phyloP scores from a whole-genome alignment of 805 yeast species.

The Candida schatavii region DNA sequence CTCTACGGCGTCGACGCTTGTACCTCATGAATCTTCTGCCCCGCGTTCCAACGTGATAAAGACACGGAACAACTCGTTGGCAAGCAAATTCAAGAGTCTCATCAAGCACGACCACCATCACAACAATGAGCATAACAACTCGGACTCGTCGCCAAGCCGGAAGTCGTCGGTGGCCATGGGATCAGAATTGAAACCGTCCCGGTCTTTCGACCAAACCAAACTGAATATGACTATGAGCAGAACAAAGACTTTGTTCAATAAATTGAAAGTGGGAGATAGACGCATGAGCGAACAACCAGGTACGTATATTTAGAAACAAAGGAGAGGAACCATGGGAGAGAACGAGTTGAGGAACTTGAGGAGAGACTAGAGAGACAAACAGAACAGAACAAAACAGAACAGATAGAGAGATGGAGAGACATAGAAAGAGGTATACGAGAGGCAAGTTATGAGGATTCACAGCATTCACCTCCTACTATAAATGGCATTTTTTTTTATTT shows the following conservation, averaged over 20 bases:
- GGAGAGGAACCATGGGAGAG: too few species aligned
- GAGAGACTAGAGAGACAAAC: too few species aligned
- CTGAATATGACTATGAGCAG: conserved; percentile 31
- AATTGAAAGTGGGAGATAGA: conserved; percentile 11
- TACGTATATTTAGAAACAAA: too few species aligned
- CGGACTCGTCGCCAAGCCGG: conserved; percentile 1
- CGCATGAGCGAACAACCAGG: conserved; percentile 28
- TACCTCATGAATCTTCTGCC: conserved; percentile 3
- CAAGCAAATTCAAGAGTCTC: conserved; percentile 19
- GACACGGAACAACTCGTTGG: conserved; percentile 15
- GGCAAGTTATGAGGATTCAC: too few species aligned
- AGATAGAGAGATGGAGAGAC: too few species aligned
- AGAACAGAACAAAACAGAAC: too few species aligned
- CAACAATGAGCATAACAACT: background rate
- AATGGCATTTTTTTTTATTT: too few species aligned
- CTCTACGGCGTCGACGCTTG: conserved; percentile 9
- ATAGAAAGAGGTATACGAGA: too few species aligned
- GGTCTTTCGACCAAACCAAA: conserved; percentile 33
- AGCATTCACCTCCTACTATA: too few species aligned
- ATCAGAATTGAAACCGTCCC: background rate
- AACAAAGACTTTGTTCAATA: conserved; percentile 17
- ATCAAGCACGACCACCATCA: conserved; percentile 8
- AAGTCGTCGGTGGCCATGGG: background rate
- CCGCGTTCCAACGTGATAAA: background rate
- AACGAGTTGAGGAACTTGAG: too few species aligned